These are phyloP conservation scores for Leishmania gerbilli DNA, from an alignment of 208 protist species.

Conservation along the genomic window DNA sequence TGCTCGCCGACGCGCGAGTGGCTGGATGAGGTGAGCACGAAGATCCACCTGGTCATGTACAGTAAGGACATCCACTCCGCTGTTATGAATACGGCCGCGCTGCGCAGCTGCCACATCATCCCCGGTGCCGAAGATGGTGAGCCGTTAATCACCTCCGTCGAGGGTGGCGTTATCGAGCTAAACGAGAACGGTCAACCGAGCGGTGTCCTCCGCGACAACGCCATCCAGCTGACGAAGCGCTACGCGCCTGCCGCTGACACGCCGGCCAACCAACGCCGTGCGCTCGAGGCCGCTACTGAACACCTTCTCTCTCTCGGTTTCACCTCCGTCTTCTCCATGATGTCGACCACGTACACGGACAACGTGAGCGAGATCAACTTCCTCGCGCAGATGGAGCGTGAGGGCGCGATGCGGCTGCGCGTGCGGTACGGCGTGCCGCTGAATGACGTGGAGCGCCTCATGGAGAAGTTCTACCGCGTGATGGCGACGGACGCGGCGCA, in stretches of 20 bases:
- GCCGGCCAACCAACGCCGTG: constrained; percentile 9
- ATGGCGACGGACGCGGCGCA: constrained; percentile 22
- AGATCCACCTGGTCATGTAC: constrained; percentile 53
- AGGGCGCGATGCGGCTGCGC: constrained; percentile 42
- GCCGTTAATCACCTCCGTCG: constrained; percentile 36
- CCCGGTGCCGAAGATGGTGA: constrained; percentile 33
- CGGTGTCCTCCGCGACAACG: constrained; percentile 67
- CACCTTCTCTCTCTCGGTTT: constrained; percentile 48
- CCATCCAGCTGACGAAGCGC: constrained; percentile 29
- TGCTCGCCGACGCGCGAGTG: constrained; percentile 48
- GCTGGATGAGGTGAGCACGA: constrained; percentile 50
- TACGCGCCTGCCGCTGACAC: constrained; percentile 36
- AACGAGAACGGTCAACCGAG: constrained; percentile 47
- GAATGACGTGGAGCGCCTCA: constrained; percentile 30
- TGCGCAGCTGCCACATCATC: constrained; percentile 50
- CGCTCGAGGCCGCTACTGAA: constrained; percentile 25
- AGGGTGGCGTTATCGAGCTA: constrained; percentile 40
- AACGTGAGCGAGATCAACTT: constrained; percentile 44
- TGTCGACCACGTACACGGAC: constrained; percentile 43
- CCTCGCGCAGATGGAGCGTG: constrained; percentile 31
- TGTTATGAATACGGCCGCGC: constrained; percentile 55
- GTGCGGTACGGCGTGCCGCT: constrained; percentile 42
- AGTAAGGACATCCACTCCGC: constrained; percentile 58
- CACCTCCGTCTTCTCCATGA: constrained; percentile 58
- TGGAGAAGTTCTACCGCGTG: constrained; percentile 31